Percentiles rank a stretch among this genome's conserved stretches.
These are phyloP conservation scores for Jaapia argillacea DNA, from an alignment of 768 basidiomycete species.

Conservation along the genomic window DNA sequence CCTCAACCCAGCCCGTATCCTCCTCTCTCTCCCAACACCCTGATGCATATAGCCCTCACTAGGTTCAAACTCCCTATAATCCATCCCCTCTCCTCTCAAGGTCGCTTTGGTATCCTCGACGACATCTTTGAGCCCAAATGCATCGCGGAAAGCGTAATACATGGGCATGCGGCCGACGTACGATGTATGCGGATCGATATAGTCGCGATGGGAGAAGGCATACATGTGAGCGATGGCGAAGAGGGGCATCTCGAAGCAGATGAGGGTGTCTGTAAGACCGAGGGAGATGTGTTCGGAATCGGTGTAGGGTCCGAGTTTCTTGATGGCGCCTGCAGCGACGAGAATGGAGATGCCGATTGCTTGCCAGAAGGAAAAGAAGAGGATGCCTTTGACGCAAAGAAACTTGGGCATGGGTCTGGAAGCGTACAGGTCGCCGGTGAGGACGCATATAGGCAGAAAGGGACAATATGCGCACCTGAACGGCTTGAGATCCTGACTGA, in stretches of 20 bases:
- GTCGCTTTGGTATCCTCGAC: conserved; percentile 78
- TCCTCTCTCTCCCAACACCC: conserved; percentile 73
- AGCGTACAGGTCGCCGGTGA: conserved; percentile 1
- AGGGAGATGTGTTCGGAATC: conserved; percentile 85
- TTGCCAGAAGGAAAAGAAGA: conserved; percentile 99
- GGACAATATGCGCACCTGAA: conserved; percentile 48
- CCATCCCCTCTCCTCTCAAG: conserved; percentile 81
- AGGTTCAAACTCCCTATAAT: conserved; percentile 94
- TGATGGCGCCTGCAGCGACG: conserved; percentile 75
- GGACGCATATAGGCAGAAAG: background rate
- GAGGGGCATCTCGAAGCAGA: conserved; percentile 96
- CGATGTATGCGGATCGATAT: conserved; percentile 47
- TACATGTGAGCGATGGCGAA: conserved; percentile 94
- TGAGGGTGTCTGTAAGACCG: conserved; percentile 81
- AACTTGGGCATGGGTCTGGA: conserved; percentile 89
- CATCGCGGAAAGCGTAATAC: conserved; percentile 79
- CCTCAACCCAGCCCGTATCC: conserved; percentile 86
- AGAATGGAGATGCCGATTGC: conserved; percentile 76
- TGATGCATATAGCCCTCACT: conserved; percentile 90
- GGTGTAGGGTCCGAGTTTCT: conserved; percentile 75
- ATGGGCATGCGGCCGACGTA: conserved; percentile 88
- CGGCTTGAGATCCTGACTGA: conserved; percentile 80
- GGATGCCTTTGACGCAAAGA: conserved; percentile 95
- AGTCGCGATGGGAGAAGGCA: conserved; percentile 89
- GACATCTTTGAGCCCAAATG: conserved; percentile 81